phyloP scores from a whole-genome alignment of 495 filamentous ascomycete genomes.

The Aspergillus wentii region DNA sequence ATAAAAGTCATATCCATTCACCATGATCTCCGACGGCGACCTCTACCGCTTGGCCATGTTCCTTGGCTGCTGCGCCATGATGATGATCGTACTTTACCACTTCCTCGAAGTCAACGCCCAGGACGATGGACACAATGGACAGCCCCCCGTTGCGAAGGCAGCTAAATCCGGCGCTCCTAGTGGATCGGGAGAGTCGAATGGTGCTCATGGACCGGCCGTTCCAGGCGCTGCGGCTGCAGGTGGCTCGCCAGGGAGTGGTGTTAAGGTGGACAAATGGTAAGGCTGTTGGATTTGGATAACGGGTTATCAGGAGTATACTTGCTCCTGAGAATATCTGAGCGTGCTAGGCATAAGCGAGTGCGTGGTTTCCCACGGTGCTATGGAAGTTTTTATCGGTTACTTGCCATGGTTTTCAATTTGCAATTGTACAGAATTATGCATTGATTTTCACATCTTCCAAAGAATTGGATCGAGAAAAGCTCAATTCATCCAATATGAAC shows the following conservation, averaged over 20 bases:
- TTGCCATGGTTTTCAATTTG: too few relatives aligned
- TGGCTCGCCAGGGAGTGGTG: slow-evolving; percentile 11
- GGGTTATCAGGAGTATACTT: too few relatives aligned
- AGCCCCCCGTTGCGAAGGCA: slow-evolving; percentile 14
- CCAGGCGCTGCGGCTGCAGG: slow-evolving; percentile 12
- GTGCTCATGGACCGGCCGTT: too few relatives aligned
- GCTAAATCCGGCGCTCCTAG: slow-evolving; percentile 24
- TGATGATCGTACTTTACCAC: slow-evolving; percentile 92
- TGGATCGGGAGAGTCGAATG: slow-evolving; percentile 14
- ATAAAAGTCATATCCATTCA: slow-evolving; percentile 22
- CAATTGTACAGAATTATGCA: too few relatives aligned
- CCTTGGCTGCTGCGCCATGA: slow-evolving; percentile 86
- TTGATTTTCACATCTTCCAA: too few relatives aligned
- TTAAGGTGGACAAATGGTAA: slow-evolving; percentile 10
- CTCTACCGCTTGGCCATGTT: slow-evolving; percentile 86
- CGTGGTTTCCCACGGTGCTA: too few relatives aligned
- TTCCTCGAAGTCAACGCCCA: slow-evolving; percentile 92
- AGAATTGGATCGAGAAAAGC: too few relatives aligned
- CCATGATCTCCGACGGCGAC: slow-evolving; percentile 82
- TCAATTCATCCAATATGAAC: too few relatives aligned
- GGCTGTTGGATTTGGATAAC: background rate
- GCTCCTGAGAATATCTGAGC: too few relatives aligned
- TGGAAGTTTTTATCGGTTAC: too few relatives aligned
- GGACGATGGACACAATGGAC: slow-evolving; percentile 36
- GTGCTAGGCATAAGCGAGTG: too few relatives aligned